Evolutionary conservation across 2,329 filamentous ascomycete genomes (phyloP), one percentile per base, ranked within the genome.

Genomic region (Paraphaeosphaeria minitans): DNA sequence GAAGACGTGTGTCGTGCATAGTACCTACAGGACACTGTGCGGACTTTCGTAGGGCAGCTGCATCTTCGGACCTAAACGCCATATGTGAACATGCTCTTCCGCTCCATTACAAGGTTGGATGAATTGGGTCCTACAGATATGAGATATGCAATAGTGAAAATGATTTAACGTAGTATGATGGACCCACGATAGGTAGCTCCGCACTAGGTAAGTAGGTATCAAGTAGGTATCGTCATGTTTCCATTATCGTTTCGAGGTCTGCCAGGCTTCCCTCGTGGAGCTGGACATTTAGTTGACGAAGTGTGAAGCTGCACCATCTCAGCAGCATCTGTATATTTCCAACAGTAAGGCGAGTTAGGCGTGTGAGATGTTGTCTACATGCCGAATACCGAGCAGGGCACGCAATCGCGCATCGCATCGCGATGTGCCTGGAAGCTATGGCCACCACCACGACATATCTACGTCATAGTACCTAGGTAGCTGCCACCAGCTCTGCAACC

Each of bases 391-490:
- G 35, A 37, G 29, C 7, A 16, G n/a, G 16, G 35, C 13, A 41
- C 8, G 27, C 12, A 33, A 43, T n/a, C 27, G 14, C 14, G n/a
- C 50, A 4, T 27, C 29, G 54, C 45, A 51, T 58, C 60, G 56
- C 53, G 58, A 63, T 59, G 56, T 35, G n/a, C 33, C 19, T n/a
- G 60, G 60, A 66, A 66, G 64, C 64, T 64, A 59, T 58, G 60
- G 50, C 64, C 60, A 59, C 47, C 29, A 12, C 24, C 46, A 68
- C 63, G 65, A 47, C 37, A n/a, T 27, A 14, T 33, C 63, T 57
- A 68, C 67, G 66, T 70, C 67, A 70, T 68, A 35, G 55, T n/a
- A 41, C 42, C 47, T 51, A 31, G 41, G 55, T n/a, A 41, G 39
- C 47, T 51, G 37, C 43, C 49, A 51, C 33, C 35, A 19, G 35